phyloP scores from a whole-genome alignment of 768 basidiomycete species.

The Tephrocybe sp. region DNA sequence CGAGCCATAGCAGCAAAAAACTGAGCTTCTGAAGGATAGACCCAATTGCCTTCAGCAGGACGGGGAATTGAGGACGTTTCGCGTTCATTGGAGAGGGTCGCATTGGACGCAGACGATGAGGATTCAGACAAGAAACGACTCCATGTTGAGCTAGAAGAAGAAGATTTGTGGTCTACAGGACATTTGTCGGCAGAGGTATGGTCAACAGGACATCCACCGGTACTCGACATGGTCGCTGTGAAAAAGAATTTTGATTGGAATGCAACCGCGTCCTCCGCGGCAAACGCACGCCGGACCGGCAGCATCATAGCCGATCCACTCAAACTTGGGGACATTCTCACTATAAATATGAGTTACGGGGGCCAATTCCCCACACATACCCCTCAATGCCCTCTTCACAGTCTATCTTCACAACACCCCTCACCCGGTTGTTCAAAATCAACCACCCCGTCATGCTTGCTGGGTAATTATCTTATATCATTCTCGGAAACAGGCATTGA shows the following conservation, averaged over 20 bases:
- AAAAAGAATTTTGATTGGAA: constrained; percentile 8
- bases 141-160: constrained; percentile 34
- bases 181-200: constrained; percentile 36
- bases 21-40: constrained; percentile 98
- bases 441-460: constrained; percentile 87
- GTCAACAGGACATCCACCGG: constrained; percentile 58
- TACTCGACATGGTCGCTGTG: constrained; percentile 24
- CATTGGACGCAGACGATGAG: constrained; percentile 18
- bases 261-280: constrained; percentile 15
- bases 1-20: constrained; percentile 97
- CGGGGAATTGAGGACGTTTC: constrained; percentile 90
- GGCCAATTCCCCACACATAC: constrained; percentile 4
- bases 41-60: constrained; percentile 75
- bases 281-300: constrained; percentile 7
- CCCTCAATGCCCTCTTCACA: constrained; percentile 63
- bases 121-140: constrained; percentile 38
- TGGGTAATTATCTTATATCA: constrained; percentile 36
- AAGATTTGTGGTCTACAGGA: constrained; percentile 41
- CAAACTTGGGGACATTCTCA: neutral
- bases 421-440: constrained; percentile 75
- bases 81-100: constrained; percentile 65
- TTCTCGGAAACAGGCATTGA: neutral
- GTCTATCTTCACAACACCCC: constrained; percentile 67
- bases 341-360: constrained; percentile 9
- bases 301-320: neutral